Base-by-base conservation (phyloP, 345 rosid genomes). In the Firmiana major region DNA sequence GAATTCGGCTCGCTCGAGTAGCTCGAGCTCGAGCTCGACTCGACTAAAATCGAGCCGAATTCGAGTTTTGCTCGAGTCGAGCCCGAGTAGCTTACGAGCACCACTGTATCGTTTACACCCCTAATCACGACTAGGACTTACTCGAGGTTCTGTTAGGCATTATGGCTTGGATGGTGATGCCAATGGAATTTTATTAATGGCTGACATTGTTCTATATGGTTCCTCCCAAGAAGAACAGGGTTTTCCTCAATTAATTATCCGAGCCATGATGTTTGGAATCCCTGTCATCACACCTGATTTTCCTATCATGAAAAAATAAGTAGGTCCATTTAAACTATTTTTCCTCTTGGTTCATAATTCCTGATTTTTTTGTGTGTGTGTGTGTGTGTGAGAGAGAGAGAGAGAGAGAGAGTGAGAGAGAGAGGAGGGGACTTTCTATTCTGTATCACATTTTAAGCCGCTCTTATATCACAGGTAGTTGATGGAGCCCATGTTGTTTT, bases 181-280 rank as follows among this genome's bases (percentile, higher is more conserved):
- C 71, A 90, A 92, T 80, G 80, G 85, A 68, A 83, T 91, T 77
- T 79, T 97, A 71, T 72, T 88, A 75, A 89, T 94, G 93, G 90
- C 97, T 58, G 98, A 97, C 83, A 84, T 94, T 86, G 89, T 97
- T 83, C 84, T 97, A 65, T 94, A 94, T 84, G 95, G 90, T 76
- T 91, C 99, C 81, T 94, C 97, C 71, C 98, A 91, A 82, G 97
- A 91, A 84, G 98, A 94, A 78, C 98, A 94, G 82, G 90, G 87
- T 78, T 97, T 97, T 72, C 95, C 98, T 72, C 85, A 95, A 55
- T 72, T 97, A 63, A 80, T 97, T 78, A 82, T 90, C 78, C 92
- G 97, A 79, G 95, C 98, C 78, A 92, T 97, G 99, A 92, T 91
- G 0, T 40, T 90, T 79, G 93, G 92, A 68, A 84, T 91, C 76